A percentile compares a stretch with the other conserved stretches of the same genome.
Conservation (phyloP, 177 flowering plant genomes). For the Vitis hybrid region DNA sequence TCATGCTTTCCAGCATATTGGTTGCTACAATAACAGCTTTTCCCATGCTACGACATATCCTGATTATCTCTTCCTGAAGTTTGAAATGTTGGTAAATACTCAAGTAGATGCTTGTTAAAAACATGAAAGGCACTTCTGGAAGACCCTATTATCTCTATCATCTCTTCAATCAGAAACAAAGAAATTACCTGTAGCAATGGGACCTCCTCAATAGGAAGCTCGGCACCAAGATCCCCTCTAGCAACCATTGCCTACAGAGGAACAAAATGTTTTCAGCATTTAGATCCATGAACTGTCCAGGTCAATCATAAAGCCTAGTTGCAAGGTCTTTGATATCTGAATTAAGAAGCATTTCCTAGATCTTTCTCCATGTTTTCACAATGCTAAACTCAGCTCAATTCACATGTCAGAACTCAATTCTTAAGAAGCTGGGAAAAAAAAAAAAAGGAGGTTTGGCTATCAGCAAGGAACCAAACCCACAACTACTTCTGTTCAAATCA, state of each 20-base stretch:
- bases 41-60: conserved; percentile 73
- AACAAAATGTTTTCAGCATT: not conserved
- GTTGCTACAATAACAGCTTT: conserved; percentile 88
- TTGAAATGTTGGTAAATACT: not conserved
- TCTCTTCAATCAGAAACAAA: conserved; percentile 3
- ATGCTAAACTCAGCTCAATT: not conserved
- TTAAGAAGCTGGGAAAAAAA: no score
- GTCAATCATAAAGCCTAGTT: not conserved
- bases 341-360: not conserved
- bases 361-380: not conserved
- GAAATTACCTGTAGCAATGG: conserved; percentile 72
- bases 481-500: not conserved
- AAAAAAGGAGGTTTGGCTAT: not conserved
- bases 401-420: no score
- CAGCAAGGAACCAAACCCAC: not conserved
- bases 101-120: no score
- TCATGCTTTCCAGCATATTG: conserved; percentile 85
- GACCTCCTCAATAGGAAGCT: conserved; percentile 90
- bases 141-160: not conserved
- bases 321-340: not conserved
- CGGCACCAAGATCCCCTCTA: conserved; percentile 93
- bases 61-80: conserved; percentile 69
- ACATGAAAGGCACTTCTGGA: no score
- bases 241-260: conserved; percentile 86
- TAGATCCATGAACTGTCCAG: not conserved